Percentiles rank a stretch among this genome's conserved stretches.
These are phyloP conservation scores for Agrocybe praecox DNA, from an alignment of 768 basidiomycete genomes.

Conservation along the genomic window DNA sequence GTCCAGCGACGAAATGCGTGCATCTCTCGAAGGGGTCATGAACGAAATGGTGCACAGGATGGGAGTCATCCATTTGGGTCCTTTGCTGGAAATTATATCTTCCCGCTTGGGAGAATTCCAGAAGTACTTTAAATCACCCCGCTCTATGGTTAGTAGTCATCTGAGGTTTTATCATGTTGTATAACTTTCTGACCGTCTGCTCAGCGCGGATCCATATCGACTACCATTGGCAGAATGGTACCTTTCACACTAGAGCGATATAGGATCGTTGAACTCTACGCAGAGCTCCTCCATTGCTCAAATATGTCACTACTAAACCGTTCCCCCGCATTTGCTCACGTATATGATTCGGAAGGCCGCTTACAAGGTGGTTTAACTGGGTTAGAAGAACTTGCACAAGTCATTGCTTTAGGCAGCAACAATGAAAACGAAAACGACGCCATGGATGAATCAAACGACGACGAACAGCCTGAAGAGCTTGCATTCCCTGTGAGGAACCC, in stretches of 20 bases:
- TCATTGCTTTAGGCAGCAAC: conserved; percentile 66
- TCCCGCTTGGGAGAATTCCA: conserved; percentile 71
- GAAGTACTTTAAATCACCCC: conserved; percentile 65
- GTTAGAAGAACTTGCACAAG: conserved; percentile 84
- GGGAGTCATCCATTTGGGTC: conserved; percentile 90
- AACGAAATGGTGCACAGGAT: conserved; percentile 80
- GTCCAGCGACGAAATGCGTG: conserved; percentile 58
- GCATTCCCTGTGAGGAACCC: conserved; percentile 69
- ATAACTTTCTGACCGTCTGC: conserved; percentile 8
- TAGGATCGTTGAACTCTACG: conserved; percentile 94
- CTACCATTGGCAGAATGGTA: conserved; percentile 70
- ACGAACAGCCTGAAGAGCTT: conserved; percentile 65
- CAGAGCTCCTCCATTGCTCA: conserved; percentile 95
- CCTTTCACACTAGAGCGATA: conserved; percentile 95
- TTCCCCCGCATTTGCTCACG: conserved; percentile 58
- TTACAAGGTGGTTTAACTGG: conserved; percentile 85
- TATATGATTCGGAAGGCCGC: conserved; percentile 84
- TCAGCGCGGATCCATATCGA: conserved; percentile 68
- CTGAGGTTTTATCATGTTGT: background rate
- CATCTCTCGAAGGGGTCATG: conserved; percentile 71
- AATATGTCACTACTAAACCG: conserved; percentile 98
- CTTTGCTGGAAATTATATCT: conserved; percentile 75
- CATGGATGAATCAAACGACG: conserved; percentile 61
- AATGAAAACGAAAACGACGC: conserved; percentile 53
- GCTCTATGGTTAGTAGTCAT: conserved; percentile 62